Evolutionary conservation across 192 early-diverging fungal species (phyloP).

Genomic region (Mortierella claussenii): DNA sequence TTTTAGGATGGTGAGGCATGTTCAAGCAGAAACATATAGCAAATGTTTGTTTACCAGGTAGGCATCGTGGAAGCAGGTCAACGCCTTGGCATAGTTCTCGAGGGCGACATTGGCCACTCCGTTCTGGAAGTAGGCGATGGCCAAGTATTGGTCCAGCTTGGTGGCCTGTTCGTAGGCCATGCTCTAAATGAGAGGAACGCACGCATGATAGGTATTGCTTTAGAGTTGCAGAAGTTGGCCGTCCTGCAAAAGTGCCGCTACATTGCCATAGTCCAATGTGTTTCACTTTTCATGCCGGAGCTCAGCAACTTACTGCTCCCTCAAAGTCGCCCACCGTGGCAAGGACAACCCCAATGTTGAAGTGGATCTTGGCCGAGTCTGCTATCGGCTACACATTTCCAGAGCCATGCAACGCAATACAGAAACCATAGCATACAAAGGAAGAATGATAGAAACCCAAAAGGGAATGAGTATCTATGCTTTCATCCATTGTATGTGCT

Average conservation of each 20-base stretch:
- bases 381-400: constrained; percentile 72
- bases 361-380: constrained; percentile 94
- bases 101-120: constrained; percentile 85
- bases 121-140: constrained; percentile 92
- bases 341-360: constrained; percentile 92
- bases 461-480: constrained; percentile 27
- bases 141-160: constrained; percentile 86
- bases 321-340: constrained; percentile 79
- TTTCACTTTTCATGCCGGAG: neutral
- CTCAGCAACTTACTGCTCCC: constrained; percentile 78
- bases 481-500: neutral
- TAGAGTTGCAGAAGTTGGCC: no score
- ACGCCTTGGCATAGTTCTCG: constrained; percentile 75
- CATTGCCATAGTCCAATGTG: no score
- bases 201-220: no score
- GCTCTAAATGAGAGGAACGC: constrained; percentile 70
- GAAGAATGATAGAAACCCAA: neutral
- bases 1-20: no score
- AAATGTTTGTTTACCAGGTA: constrained; percentile 79
- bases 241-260: no score
- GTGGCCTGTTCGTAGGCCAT: constrained; percentile 78
- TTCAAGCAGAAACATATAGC: no score
- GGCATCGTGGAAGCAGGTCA: constrained; percentile 85
- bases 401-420: no score
- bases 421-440: neutral